These are phyloP conservation scores for Odonthalia washingtoniensis DNA, from an alignment of 31 red algal species.

Conservation along the genomic window DNA sequence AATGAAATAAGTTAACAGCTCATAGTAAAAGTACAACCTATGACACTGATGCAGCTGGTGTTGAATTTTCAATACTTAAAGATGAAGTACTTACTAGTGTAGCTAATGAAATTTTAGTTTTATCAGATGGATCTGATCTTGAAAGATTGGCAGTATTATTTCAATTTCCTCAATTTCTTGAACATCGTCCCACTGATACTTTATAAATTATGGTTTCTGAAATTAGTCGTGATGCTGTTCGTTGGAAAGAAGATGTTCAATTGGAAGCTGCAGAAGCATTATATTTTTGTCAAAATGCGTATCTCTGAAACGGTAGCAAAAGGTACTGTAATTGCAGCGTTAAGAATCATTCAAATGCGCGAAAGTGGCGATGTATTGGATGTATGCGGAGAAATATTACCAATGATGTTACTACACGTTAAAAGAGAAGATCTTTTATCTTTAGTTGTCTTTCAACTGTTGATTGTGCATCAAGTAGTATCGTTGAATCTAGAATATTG, in stretches of 20 bases:
- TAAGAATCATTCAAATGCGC: slow-evolving; percentile 83
- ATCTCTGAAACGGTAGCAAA: slow-evolving; percentile 76
- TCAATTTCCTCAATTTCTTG: slow-evolving; percentile 94
- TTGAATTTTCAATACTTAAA: slow-evolving; percentile 82
- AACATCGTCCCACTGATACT: slow-evolving; percentile 88
- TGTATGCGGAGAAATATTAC: slow-evolving; percentile 91
- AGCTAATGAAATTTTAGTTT: slow-evolving; percentile 79
- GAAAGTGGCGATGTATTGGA: slow-evolving; percentile 89
- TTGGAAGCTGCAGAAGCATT: slow-evolving; percentile 90
- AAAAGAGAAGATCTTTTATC: slow-evolving; percentile 69
- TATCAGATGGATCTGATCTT: slow-evolving; percentile 85
- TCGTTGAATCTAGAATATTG: slow-evolving; percentile 75
- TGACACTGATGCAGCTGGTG: slow-evolving; percentile 64
- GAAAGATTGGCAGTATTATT: slow-evolving; percentile 85
- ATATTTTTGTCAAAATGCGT: slow-evolving; percentile 85
- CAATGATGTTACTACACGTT: slow-evolving; percentile 92
- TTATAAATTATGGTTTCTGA: slow-evolving; percentile 86
- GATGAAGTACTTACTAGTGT: slow-evolving; percentile 91
- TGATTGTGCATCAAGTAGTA: slow-evolving; percentile 68
- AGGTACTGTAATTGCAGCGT: slow-evolving; percentile 76
- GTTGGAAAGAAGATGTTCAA: slow-evolving; percentile 86
- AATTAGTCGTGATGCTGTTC: slow-evolving; percentile 78
- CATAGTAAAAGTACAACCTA: slow-evolving; percentile 15
- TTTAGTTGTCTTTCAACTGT: slow-evolving; percentile 79
- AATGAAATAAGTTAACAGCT: too few relatives aligned